These are phyloP conservation scores for Albugo candida DNA, from an alignment of 352 stramenopile species.

Conservation along the genomic window DNA sequence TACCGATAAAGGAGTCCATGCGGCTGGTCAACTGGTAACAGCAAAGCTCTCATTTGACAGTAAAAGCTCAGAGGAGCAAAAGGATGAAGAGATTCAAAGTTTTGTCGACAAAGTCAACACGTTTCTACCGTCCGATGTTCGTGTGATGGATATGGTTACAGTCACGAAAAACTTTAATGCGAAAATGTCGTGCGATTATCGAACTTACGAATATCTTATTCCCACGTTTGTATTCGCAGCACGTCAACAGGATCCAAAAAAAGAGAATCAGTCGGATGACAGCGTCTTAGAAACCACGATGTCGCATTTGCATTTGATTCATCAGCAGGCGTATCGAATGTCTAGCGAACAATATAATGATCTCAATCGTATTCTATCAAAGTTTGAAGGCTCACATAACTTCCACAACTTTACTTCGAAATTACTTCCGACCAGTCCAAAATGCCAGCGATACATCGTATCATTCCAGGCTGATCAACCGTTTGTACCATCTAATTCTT, in stretches of 20 bases:
- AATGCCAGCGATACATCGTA: conserved; percentile 85
- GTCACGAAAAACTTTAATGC: conserved; percentile 85
- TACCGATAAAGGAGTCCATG: conserved; percentile 84
- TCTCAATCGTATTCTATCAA: conserved; percentile 31
- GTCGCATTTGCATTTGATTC: conserved; percentile 31
- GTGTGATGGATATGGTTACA: conserved; percentile 58
- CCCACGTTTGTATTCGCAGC: conserved; percentile 74
- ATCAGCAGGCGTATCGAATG: conserved; percentile 58
- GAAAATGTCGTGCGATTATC: conserved; percentile 74
- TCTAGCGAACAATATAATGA: conserved; percentile 22
- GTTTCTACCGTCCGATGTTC: conserved; percentile 58
- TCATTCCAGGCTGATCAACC: conserved; percentile 65
- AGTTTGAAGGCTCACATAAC: conserved; percentile 81
- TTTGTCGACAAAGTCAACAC: conserved; percentile 61
- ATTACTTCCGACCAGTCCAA: conserved; percentile 56
- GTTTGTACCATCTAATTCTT: conserved; percentile 45
- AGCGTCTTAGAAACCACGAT: conserved; percentile 19
- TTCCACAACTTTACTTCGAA: conserved; percentile 96
- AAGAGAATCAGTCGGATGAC: conserved; percentile 3
- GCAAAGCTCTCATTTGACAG: conserved; percentile 28
- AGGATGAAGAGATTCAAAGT: conserved; percentile 29
- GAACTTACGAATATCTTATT: conserved; percentile 81
- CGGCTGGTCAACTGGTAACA: conserved; percentile 63
- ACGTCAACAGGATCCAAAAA: conserved; percentile 6
- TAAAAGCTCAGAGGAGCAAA: conserved; percentile 17